Evolutionary conservation across 1,139 yeast genomes (phyloP), one percentile per base, ranked within the genome.

Genomic region (Yamadazyma diddensiae): DNA sequence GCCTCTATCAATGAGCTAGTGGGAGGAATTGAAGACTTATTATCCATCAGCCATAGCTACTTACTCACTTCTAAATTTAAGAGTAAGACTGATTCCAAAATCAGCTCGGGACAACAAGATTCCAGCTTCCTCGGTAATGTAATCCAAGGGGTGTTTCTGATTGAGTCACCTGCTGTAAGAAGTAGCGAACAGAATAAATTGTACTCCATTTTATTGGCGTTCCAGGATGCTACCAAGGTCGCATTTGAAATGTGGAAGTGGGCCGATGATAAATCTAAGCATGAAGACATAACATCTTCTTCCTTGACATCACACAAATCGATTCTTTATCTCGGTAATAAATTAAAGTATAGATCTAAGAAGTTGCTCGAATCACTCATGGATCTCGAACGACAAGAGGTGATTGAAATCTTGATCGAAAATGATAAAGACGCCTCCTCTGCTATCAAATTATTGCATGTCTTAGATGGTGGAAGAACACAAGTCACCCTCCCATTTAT

Each of bases 391-490:
- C 80, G 94, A 12, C 63, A 76, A 32, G 95, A 87, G 47, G 79
- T 83, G 0, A 58, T 88, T 36, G 94, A 83, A 48, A 68, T 78
- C 5, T 57, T 87, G 39, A 69, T 85, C 15, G 62, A 60, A 17
- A 53, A 62, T 28, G 64, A 58, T 22, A 50, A 50, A 36, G 17
- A 41, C 39, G 24, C 45, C 44, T 15, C 18, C 52, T 46, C 35
- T 9, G 37, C 37, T 21, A 55, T 48, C 43, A 82, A 82, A 44
- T 49, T 86, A 3, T 58, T 84, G 17, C 88, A 84, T 53, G 80
- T 85, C 7, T 62, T 92, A 30, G 97, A 90, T 57, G 94, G 94
- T 0, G 84, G 95, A 3, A 75, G 86, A 41, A 83, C 95, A 1
- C 86, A 81, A 38, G 49, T 77, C 4, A 84, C 95, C 0, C 62